Conservation (phyloP, 179 eudicot genomes). For the Corrigiola litoralis region DNA sequence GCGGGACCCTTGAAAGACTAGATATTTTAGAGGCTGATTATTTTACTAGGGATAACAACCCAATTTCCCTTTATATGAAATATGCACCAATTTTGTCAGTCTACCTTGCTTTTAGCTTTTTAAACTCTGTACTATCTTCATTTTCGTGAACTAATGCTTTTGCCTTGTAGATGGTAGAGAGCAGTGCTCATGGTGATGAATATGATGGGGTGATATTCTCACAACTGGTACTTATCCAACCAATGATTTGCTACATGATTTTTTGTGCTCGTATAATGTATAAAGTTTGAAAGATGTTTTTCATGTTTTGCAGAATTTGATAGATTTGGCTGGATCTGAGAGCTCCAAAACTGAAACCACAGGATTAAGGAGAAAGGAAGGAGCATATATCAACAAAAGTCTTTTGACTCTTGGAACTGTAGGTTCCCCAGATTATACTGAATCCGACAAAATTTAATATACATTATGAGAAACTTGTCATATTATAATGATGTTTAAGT, state of each 20-base stretch:
- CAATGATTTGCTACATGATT: background rate
- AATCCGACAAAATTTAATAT: background rate
- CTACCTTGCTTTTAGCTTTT: background rate
- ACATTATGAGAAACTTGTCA: background rate
- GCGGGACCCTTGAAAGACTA: background rate
- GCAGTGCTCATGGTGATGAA: conserved; percentile 94
- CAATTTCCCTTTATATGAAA: background rate
- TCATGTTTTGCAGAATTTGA: conserved; percentile 53
- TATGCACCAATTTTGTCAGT: background rate
- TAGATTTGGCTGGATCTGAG: conserved; percentile 96
- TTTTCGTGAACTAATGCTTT: conserved; percentile 6
- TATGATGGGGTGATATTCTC: conserved; percentile 97
- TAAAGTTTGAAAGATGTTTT: background rate
- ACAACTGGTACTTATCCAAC: conserved; percentile 59
- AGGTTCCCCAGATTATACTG: conserved; percentile 24
- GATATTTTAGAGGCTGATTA: background rate
- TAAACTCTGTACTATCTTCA: background rate
- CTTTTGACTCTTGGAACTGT: conserved; percentile 97
- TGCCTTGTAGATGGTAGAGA: conserved; percentile 80
- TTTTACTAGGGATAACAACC: no score
- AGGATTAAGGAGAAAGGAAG: conserved; percentile 92
- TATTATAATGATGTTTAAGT: background rate
- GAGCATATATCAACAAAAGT: conserved; percentile 94
- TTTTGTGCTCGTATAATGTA: background rate
- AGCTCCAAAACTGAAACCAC: conserved; percentile 98